Percentiles rank a stretch among this genome's conserved stretches.
These are phyloP conservation scores for Echium plantagineum DNA, from an alignment of 257 asterid genomes.

Conservation along the genomic window DNA sequence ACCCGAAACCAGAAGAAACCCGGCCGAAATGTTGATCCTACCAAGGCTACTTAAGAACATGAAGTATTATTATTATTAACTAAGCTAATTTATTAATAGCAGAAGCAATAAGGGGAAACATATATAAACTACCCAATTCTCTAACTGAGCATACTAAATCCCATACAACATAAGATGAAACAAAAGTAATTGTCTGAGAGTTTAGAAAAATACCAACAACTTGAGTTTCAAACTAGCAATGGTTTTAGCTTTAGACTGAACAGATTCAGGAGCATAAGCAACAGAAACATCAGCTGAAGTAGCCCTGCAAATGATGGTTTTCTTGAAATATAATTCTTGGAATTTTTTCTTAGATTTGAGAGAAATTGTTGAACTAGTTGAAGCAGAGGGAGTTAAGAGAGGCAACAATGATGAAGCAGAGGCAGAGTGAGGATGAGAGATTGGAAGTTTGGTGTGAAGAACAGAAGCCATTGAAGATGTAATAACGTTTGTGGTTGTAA, in stretches of 20 bases:
- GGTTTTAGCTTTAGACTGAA: constrained; percentile 21
- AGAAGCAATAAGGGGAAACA: background rate
- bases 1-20: too few relatives aligned
- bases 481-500: background rate
- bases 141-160: background rate
- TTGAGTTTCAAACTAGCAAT: constrained; percentile 51
- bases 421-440: background rate
- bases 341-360: background rate
- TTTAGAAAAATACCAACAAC: constrained; percentile 36
- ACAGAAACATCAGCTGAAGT: constrained; percentile 9
- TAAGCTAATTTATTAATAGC: background rate
- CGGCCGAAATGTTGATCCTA: too few relatives aligned
- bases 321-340: background rate
- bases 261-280: constrained; percentile 23
- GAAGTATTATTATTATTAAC: too few relatives aligned
- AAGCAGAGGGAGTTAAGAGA: too few relatives aligned
- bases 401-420: background rate
- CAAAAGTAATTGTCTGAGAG: background rate
- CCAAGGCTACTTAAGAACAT: too few relatives aligned
- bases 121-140: too few relatives aligned
- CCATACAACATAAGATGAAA: background rate
- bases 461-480: background rate
- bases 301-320: constrained; percentile 25
- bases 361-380: background rate
- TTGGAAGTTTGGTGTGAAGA: background rate